These are phyloP conservation scores for Punica granatum DNA, from an alignment of 345 rosid genomes.

Conservation along the genomic window DNA sequence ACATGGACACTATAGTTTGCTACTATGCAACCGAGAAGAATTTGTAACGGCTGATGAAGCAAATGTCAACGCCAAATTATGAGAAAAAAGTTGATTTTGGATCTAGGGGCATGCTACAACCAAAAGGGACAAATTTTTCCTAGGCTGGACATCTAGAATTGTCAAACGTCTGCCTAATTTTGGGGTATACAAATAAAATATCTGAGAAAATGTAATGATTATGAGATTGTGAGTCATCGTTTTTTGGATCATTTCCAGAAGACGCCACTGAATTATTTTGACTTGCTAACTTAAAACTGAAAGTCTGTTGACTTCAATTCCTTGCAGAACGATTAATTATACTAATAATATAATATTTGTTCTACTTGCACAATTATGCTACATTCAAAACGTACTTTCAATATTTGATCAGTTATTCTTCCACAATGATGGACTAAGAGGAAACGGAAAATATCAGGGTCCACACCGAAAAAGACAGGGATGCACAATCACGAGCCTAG, in stretches of 20 bases:
- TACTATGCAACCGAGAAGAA: too few relatives aligned
- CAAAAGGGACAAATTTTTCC: neutral
- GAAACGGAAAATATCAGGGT: too few relatives aligned
- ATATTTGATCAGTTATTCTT: neutral
- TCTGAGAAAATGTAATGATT: neutral
- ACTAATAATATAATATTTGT: neutral
- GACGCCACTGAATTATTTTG: neutral
- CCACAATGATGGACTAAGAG: neutral
- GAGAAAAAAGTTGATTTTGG: too few relatives aligned
- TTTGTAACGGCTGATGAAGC: neutral
- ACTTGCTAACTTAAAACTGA: too few relatives aligned
- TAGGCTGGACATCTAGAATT: neutral
- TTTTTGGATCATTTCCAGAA: neutral
- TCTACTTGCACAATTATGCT: neutral
- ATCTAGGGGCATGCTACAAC: neutral
- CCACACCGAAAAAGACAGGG: too few relatives aligned
- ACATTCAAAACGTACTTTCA: neutral
- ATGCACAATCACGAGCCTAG: too few relatives aligned
- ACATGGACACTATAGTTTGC: too few relatives aligned
- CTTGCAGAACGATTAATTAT: neutral
- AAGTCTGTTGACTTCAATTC: neutral
- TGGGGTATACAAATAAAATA: neutral
- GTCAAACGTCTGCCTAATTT: neutral
- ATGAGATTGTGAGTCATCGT: neutral
- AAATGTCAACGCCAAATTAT: conserved; percentile 1